Evolutionary conservation across 176 grass and related monocot genomes (phyloP).

Genomic region (Ensete ventricosum): DNA sequence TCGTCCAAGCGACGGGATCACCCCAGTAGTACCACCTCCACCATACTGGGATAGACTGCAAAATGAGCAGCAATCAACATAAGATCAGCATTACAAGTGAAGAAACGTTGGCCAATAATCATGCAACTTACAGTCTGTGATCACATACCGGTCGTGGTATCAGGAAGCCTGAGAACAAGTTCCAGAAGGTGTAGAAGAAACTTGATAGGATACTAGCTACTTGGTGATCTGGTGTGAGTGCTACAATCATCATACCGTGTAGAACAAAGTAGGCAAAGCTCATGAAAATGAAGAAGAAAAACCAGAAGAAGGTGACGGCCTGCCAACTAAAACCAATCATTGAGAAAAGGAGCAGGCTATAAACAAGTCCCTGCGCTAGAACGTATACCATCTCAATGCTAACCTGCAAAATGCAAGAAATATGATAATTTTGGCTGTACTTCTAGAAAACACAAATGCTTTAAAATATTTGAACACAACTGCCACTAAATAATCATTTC

Average conservation of each 20-base stretch:
- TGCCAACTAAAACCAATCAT: constrained; percentile 82
- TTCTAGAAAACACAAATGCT: background rate
- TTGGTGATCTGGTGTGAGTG: constrained; percentile 47
- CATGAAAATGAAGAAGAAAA: constrained; percentile 63
- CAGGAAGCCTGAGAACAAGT: constrained; percentile 76
- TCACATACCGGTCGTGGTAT: constrained; percentile 48
- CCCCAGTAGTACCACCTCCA: constrained; percentile 98
- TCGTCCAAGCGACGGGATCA: constrained; percentile 73
- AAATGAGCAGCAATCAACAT: background rate
- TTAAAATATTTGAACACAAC: no score
- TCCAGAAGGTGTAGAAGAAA: constrained; percentile 68
- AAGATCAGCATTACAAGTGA: background rate
- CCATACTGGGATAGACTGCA: constrained; percentile 62
- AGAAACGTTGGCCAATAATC: no score
- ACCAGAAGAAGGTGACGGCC: constrained; percentile 58
- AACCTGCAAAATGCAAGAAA: constrained; percentile 33
- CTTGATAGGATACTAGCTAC: constrained; percentile 47
- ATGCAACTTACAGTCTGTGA: background rate
- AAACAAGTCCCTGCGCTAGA: constrained; percentile 42
- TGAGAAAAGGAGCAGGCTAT: constrained; percentile 57
- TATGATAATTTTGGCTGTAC: background rate
- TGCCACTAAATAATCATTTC: no score
- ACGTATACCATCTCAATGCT: constrained; percentile 69
- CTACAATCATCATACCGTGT: constrained; percentile 71
- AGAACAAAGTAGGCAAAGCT: constrained; percentile 74